phyloP scores from a whole-genome alignment of 306 rosid species.

The Canavalia gladiata region DNA sequence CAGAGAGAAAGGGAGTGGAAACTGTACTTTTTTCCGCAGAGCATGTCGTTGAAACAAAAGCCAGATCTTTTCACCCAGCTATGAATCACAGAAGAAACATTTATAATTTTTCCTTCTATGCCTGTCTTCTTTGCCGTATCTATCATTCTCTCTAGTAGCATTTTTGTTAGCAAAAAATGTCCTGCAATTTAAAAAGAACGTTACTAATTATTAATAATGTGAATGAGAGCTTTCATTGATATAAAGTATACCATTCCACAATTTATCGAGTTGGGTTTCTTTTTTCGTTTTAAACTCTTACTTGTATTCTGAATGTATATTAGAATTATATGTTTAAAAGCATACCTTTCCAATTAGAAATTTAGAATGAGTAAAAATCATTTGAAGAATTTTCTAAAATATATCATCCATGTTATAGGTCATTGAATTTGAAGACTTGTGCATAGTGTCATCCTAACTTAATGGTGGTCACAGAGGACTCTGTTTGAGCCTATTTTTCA shows the following conservation, averaged over 20 bases:
- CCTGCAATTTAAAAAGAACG: slow-evolving; percentile 61
- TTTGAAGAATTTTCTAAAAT: background rate
- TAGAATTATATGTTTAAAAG: background rate
- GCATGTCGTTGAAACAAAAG: slow-evolving; percentile 75
- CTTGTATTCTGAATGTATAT: too few relatives aligned
- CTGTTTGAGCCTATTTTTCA: slow-evolving; percentile 7
- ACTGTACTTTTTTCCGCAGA: slow-evolving; percentile 73
- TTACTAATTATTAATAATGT: background rate
- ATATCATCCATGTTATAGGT: background rate
- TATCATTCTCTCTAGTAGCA: slow-evolving; percentile 85
- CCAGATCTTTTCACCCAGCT: slow-evolving; percentile 79
- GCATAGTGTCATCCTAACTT: slow-evolving; percentile 1
- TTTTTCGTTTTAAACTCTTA: too few relatives aligned
- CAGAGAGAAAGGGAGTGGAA: slow-evolving; percentile 17
- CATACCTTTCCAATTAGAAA: background rate
- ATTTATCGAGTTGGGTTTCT: too few relatives aligned
- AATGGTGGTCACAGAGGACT: slow-evolving; percentile 9
- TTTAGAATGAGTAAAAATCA: background rate
- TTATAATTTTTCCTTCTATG: slow-evolving; percentile 89
- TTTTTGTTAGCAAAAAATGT: slow-evolving; percentile 80
- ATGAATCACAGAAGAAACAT: slow-evolving; percentile 85
- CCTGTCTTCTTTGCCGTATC: slow-evolving; percentile 84
- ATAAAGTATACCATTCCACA: too few relatives aligned
- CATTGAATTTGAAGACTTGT: background rate
- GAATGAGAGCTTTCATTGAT: too few relatives aligned